Evolutionary conservation across 2,329 filamentous ascomycete genomes (phyloP), one percentile per base, ranked within the genome.

Genomic region (Claviceps sp.): DNA sequence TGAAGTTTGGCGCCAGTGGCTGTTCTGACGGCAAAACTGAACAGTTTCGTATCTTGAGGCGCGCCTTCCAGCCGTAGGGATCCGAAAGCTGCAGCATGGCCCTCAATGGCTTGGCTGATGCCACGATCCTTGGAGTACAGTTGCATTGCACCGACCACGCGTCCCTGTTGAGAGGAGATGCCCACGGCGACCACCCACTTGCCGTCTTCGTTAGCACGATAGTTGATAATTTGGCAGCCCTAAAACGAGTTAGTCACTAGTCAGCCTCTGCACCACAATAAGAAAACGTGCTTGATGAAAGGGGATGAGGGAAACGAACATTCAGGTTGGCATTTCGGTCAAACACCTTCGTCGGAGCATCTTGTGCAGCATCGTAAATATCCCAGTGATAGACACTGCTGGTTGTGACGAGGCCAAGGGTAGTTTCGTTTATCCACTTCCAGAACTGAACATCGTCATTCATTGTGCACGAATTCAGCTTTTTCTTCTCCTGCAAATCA

Each of bases 201-300:
- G 67, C 89, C 89, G 59, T 98, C 91, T 58, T 84, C 82, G 69
- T 91, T 96, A 61, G 94, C 87, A 60, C 91, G 89, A 73, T 98
- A 98, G 75, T 97, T 98, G 80, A 98, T 98, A 70, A 98, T 98
- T 81, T 98, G 93, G 71, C 89, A 94, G 59, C 85, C 86, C 88
- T 94, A 62, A 34, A 34, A 53, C 40, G 14, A 13, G n/a, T 47
- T 45, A 16, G 51, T 61, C 14, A 56, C 37, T 34, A 14, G 18
- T 49, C 30, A 45, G 30, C 14, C 47, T 22, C 20, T 20, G 42
- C n/a, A 45, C 6, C 4, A 18, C n/a, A n/a, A 26, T n/a, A 14
- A 16, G 14, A 46, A 45, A 18, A 26, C 3, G 16, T 22, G 52
- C 14, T 41, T 20, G 22, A 16, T n/a, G 14, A 24, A 37, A 9